These are phyloP conservation scores for Trichomonas tenax DNA, from an alignment of 208 protist genomes.

Conservation along the genomic window DNA sequence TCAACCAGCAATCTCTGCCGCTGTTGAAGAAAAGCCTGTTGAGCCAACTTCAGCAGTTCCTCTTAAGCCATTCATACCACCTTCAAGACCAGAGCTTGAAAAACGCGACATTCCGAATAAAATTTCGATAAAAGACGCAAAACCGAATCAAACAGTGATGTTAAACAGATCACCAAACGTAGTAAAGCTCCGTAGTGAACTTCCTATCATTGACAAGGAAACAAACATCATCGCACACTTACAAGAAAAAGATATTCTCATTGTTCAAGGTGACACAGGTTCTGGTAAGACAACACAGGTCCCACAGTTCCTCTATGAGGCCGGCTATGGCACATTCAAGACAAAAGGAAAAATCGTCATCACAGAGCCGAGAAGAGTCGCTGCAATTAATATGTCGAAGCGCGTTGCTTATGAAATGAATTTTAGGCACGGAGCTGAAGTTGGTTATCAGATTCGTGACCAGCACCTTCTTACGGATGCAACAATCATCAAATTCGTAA, in stretches of 20 bases:
- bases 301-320: slow-evolving; percentile 65
- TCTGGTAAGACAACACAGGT: slow-evolving; percentile 62
- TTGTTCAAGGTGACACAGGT: slow-evolving; percentile 63
- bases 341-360: slow-evolving; percentile 55
- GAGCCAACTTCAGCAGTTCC: too few relatives aligned
- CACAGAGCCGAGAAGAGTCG: slow-evolving; percentile 71
- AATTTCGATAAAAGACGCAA: background rate
- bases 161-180: slow-evolving; percentile 42
- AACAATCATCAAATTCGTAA: slow-evolving; percentile 28
- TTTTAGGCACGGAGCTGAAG: slow-evolving; percentile 31
- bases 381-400: slow-evolving; percentile 58
- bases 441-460: slow-evolving; percentile 51
- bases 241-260: slow-evolving; percentile 46
- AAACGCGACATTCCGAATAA: background rate
- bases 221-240: slow-evolving; percentile 60
- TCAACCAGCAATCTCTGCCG: background rate
- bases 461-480: background rate
- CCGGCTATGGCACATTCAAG: slow-evolving; percentile 42
- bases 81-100: background rate
- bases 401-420: slow-evolving; percentile 54
- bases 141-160: background rate
- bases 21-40: background rate
- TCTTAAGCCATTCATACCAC: background rate
- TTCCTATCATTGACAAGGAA: slow-evolving; percentile 60
- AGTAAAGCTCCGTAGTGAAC: slow-evolving; percentile 30